phyloP scores from a whole-genome alignment of 2,329 filamentous ascomycete genomes.

The Fusarium sulawesiense region DNA sequence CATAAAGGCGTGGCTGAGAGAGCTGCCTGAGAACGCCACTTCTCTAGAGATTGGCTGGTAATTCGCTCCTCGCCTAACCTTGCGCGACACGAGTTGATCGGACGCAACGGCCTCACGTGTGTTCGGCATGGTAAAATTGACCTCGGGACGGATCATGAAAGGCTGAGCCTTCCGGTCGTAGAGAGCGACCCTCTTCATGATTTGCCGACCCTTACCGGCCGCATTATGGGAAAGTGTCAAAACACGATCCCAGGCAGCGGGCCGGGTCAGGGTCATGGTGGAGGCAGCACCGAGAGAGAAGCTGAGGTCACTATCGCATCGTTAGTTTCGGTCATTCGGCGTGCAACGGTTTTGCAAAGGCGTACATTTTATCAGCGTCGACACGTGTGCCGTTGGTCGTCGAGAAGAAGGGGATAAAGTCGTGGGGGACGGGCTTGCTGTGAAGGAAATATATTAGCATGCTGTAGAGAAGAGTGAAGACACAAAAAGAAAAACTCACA shows the following conservation, averaged over 20 bases:
- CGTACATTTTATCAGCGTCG: conserved; percentile 33
- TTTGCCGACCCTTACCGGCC: conserved; percentile 40
- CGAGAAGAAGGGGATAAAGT: conserved; percentile 47
- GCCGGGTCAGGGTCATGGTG: conserved; percentile 34
- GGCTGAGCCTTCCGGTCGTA: conserved; percentile 4
- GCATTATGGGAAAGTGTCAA: conserved; percentile 43
- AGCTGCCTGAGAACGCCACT: conserved; percentile 1
- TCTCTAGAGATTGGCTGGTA: conserved; percentile 4
- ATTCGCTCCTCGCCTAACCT: conserved; percentile 10
- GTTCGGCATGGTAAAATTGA: neutral
- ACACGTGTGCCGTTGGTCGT: conserved; percentile 16
- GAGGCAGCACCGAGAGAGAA: conserved; percentile 33
- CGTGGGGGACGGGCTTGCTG: conserved; percentile 40
- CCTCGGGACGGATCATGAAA: neutral
- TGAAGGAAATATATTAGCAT: conserved; percentile 28
- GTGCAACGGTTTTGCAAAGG: conserved; percentile 3
- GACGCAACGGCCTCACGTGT: conserved; percentile 13
- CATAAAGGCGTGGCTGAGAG: conserved; percentile 11
- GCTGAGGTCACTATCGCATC: conserved; percentile 39
- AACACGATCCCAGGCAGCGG: conserved; percentile 50
- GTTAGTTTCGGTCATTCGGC: conserved; percentile 21
- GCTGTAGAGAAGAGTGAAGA: neutral
- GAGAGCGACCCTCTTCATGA: conserved; percentile 51
- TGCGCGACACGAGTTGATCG: conserved; percentile 22
- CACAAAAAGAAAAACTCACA: conserved; percentile 19